These are phyloP conservation scores for Psilocybe azurescens DNA, from an alignment of 768 basidiomycete species.

Conservation along the genomic window DNA sequence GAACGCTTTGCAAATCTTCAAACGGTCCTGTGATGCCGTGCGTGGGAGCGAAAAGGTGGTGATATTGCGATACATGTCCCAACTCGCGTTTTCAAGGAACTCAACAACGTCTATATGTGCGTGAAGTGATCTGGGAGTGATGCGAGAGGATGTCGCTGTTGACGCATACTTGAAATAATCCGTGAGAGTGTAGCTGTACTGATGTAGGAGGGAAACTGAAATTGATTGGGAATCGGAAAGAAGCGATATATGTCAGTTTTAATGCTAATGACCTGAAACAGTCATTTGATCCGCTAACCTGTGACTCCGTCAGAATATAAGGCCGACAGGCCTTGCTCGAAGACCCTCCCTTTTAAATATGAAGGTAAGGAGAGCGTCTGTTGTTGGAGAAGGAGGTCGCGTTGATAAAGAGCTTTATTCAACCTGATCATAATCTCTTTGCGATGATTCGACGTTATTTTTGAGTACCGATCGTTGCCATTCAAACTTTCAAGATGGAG, in stretches of 20 bases:
- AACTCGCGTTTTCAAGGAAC: slow-evolving; percentile 2
- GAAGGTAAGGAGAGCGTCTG: not conserved
- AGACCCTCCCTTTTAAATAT: not conserved
- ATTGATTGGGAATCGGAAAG: too few relatives aligned
- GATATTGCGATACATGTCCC: slow-evolving; percentile 5
- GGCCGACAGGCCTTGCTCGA: not conserved
- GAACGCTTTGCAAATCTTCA: not conserved
- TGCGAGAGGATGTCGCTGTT: not conserved
- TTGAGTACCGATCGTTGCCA: not conserved
- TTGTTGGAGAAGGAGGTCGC: not conserved
- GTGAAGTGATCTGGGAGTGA: not conserved
- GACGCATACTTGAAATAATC: not conserved
- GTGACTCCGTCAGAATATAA: not conserved
- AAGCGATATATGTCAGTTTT: not conserved
- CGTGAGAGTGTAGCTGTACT: not conserved
- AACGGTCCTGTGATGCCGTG: not conserved
- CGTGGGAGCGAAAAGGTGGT: not conserved
- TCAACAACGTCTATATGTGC: not conserved
- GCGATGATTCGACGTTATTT: slow-evolving; percentile 2
- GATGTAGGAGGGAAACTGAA: not conserved
- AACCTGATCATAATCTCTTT: slow-evolving; percentile 1
- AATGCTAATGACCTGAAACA: not conserved
- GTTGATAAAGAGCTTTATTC: not conserved
- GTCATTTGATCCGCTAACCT: not conserved
- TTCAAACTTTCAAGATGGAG: not conserved